Evolutionary conservation across 768 basidiomycete genomes (phyloP).

Genomic region (Russula vinacea): DNA sequence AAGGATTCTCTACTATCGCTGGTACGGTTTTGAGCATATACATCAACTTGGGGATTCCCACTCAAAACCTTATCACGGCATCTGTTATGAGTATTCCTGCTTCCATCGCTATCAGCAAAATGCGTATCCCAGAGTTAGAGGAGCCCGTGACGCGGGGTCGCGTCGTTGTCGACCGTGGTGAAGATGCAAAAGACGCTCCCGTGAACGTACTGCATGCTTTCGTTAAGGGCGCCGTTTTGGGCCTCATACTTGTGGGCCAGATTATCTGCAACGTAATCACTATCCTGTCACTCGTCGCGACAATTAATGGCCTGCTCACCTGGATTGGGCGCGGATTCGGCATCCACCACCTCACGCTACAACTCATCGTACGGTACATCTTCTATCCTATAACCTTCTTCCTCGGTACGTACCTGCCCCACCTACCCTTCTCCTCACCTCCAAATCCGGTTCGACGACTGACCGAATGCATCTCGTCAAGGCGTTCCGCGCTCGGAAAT

Average conservation of each 20-base stretch:
- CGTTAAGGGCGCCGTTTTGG: constrained; percentile 79
- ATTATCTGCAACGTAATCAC: constrained; percentile 87
- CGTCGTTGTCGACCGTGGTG: constrained; percentile 78
- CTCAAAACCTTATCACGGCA: constrained; percentile 79
- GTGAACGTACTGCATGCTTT: constrained; percentile 88
- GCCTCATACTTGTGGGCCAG: constrained; percentile 84
- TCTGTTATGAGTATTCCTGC: constrained; percentile 96
- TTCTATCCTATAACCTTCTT: constrained; percentile 88
- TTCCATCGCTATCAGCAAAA: constrained; percentile 87
- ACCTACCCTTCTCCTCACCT: constrained; percentile 1
- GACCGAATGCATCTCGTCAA: constrained; percentile 28
- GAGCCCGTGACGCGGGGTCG: constrained; percentile 83
- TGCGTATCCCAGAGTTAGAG: constrained; percentile 79
- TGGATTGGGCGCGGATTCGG: constrained; percentile 88
- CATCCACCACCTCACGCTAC: constrained; percentile 75
- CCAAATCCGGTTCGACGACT: background rate
- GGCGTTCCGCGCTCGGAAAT: constrained; percentile 83
- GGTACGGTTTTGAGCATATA: constrained; percentile 87
- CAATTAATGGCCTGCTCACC: constrained; percentile 79
- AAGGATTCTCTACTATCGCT: constrained; percentile 85
- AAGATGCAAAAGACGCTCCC: constrained; percentile 49
- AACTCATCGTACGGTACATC: constrained; percentile 81
- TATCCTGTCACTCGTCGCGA: constrained; percentile 75
- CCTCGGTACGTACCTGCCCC: constrained; percentile 39
- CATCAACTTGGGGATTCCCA: constrained; percentile 70